These are phyloP conservation scores for Neostapfia colusana DNA, from an alignment of 176 grass and related monocot species.

Conservation along the genomic window DNA sequence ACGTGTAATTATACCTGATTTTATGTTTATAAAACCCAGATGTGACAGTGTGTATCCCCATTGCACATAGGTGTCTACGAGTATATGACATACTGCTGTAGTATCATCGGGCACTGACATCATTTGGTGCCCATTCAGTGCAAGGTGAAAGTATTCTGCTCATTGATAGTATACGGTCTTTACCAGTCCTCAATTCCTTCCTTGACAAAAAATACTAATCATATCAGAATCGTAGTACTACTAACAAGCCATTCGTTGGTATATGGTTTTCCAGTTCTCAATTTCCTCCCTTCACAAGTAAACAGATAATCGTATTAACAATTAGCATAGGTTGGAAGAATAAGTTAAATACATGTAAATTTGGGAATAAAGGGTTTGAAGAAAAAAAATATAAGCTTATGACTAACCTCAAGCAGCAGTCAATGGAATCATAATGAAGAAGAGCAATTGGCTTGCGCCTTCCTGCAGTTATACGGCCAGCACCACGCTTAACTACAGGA, in stretches of 20 bases:
- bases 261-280: conserved; percentile 4
- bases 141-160: conserved; percentile 48
- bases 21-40: too few relatives aligned
- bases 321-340: conserved; percentile 17
- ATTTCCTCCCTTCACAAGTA: background rate
- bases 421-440: conserved; percentile 86
- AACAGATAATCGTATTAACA: conserved; percentile 5
- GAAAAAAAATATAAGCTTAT: conserved; percentile 21
- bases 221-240: background rate
- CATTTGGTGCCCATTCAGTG: conserved; percentile 48
- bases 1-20: too few relatives aligned
- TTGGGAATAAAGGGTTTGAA: background rate
- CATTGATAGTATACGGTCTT: background rate
- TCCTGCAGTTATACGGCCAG: conserved; percentile 49
- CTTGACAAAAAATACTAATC: background rate
- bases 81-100: conserved; percentile 12
- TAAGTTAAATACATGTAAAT: background rate
- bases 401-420: conserved; percentile 73
- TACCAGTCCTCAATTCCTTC: background rate
- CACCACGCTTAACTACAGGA: conserved; percentile 86
- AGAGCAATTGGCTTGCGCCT: conserved; percentile 70
- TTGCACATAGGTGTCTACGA: background rate
- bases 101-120: conserved; percentile 25
- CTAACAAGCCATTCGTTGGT: background rate
- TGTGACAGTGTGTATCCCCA: background rate